These are phyloP conservation scores for Fusarium sp. DNA, from an alignment of 2,329 filamentous ascomycete species.

Conservation along the genomic window DNA sequence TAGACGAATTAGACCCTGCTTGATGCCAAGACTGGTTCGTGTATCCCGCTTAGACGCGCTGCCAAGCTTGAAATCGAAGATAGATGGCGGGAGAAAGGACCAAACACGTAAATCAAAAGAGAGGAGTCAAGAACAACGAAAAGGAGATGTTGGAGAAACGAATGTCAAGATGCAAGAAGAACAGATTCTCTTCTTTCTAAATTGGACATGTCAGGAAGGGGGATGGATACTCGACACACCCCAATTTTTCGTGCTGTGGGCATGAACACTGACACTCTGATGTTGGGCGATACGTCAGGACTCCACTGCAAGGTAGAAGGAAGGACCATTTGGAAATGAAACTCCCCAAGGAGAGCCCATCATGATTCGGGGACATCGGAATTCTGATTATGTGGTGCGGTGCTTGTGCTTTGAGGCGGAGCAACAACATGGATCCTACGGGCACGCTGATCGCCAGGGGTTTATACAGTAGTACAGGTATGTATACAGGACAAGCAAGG, in stretches of 20 bases:
- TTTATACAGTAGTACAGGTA: no score
- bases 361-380: background rate
- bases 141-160: background rate
- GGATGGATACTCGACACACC: slow-evolving; percentile 9
- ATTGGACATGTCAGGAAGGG: slow-evolving; percentile 13
- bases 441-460: slow-evolving; percentile 12
- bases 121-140: background rate
- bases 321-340: slow-evolving; percentile 28
- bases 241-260: slow-evolving; percentile 15
- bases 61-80: slow-evolving; percentile 16
- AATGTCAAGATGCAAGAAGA: background rate
- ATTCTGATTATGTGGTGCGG: background rate
- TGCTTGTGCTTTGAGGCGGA: slow-evolving; percentile 6
- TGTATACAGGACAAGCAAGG: no score
- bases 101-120: slow-evolving; percentile 12
- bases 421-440: slow-evolving; percentile 2
- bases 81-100: slow-evolving; percentile 8
- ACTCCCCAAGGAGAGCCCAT: slow-evolving; percentile 20
- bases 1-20: slow-evolving; percentile 2
- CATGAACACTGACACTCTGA: slow-evolving; percentile 13
- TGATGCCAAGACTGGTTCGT: slow-evolving; percentile 14
- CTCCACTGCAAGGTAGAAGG: slow-evolving; percentile 20
- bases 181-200: background rate
- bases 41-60: slow-evolving; percentile 25
- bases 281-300: slow-evolving; percentile 26